Evolutionary conservation across 129 eudicot genomes (phyloP).

Genomic region (Saussurea involucrata): DNA sequence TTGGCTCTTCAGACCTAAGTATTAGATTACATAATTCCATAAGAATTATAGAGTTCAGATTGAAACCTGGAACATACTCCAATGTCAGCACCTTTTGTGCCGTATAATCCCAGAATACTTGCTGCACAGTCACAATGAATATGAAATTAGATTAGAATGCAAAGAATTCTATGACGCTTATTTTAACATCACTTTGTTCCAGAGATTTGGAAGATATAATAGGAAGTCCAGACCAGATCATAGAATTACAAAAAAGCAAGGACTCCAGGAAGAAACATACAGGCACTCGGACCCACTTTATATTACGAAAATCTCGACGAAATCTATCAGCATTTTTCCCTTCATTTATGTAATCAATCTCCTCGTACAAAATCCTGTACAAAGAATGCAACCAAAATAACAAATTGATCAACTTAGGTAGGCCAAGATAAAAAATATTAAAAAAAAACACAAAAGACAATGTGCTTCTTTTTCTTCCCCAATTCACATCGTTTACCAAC

Average conservation of each 20-base stretch:
- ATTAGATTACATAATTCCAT: not conserved
- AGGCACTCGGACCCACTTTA: conserved; percentile 99
- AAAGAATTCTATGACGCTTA: not conserved
- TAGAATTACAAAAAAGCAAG: not conserved
- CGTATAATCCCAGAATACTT: conserved; percentile 95
- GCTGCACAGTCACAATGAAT: conserved; percentile 34
- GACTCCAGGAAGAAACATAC: conserved; percentile 56
- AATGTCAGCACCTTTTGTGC: conserved; percentile 88
- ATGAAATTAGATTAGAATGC: not conserved
- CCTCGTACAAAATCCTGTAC: conserved; percentile 89
- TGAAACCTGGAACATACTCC: conserved; percentile 96
- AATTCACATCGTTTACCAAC: not conserved
- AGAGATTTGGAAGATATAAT: not conserved
- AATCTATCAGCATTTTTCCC: conserved; percentile 99
- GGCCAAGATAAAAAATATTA: not conserved
- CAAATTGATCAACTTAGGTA: conserved; percentile 1
- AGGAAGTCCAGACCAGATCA: not conserved
- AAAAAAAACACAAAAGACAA: not conserved
- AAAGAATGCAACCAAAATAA: not conserved
- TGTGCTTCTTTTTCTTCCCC: conserved; percentile 1
- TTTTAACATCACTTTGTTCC: not conserved
- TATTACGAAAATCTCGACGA: conserved; percentile 93
- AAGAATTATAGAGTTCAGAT: conserved; percentile 11
- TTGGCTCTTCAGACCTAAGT: not conserved
- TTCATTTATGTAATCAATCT: conserved; percentile 94